Base-by-base conservation (phyloP, 805 yeast genomes). In the Jamesozyma rosinii region DNA sequence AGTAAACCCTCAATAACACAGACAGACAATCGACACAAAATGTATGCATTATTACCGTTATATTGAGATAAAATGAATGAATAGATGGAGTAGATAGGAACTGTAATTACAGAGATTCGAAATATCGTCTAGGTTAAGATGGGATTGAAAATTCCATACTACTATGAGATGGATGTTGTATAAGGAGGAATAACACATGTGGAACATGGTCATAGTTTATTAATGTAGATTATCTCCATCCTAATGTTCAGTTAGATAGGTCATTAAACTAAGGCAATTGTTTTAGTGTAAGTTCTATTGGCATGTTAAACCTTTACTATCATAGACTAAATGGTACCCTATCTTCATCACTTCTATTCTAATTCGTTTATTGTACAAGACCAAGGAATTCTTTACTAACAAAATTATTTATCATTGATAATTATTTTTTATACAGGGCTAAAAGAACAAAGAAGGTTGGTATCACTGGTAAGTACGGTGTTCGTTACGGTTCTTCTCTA, bases 401-500 rank as follows among this genome's bases (percentile, higher is more conserved):
- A 29, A 20, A 17, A 29, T 24, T 24, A 15, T 22, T 13, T 22
- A 19, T 5, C 24, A 19, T 13, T 37, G 20, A 20, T 14, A 19
- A 14, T 32, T n/a, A 30, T 42, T 5, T 31, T 38, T 44, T 43
- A 19, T 47, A 54, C 64, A 87, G 95, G 99, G 85, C 98, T 76
- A 92, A 94, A 79, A 90, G 99, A 85, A 92, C 99, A 65, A 92
- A 92, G 95, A 92, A 92, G 87, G 99, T 92, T 73, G 99, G 99
- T 76, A 92, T 92, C 81, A 92, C 99, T 74, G 99, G 99, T 83
- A 94, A 94, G 81, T 92, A 87, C 83, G 99, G 99, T 87, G 97
- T 92, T 78, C 89, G 99, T 82, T 92, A 92, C 81, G 95, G 99
- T 89, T 90, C 98, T 66, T 94, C 99, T 58, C 80, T 92, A 75